Evolutionary conservation across 176 grass and related monocot genomes (phyloP).

Genomic region (Aegilops bicornis): DNA sequence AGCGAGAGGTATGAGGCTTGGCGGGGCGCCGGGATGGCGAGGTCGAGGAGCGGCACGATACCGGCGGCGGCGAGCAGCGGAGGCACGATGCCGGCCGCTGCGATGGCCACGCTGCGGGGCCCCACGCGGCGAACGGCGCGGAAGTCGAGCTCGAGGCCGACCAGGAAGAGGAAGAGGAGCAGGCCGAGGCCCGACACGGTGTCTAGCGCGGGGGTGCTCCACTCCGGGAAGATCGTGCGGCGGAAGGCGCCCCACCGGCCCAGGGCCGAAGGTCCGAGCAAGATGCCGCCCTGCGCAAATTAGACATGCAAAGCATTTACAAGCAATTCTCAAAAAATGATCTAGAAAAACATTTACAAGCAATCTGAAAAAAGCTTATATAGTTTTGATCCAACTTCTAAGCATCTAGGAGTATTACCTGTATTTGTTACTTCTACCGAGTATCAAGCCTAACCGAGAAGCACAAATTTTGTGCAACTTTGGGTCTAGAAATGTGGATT

Average conservation of each 20-base stretch:
- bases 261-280: slow-evolving; percentile 74
- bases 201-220: slow-evolving; percentile 72
- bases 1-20: slow-evolving; percentile 38
- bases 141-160: slow-evolving; percentile 81
- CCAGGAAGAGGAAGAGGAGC: slow-evolving; percentile 76
- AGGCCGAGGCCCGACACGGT: slow-evolving; percentile 74
- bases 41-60: slow-evolving; percentile 53
- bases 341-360: too few relatives aligned
- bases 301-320: neutral
- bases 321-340: too few relatives aligned
- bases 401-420: too few relatives aligned
- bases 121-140: slow-evolving; percentile 56
- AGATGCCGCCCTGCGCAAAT: slow-evolving; percentile 52
- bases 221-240: slow-evolving; percentile 60
- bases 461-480: too few relatives aligned
- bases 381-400: too few relatives aligned
- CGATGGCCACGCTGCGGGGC: slow-evolving; percentile 58
- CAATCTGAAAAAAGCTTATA: too few relatives aligned
- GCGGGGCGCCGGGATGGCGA: slow-evolving; percentile 32
- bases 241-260: slow-evolving; percentile 59
- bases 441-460: too few relatives aligned
- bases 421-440: too few relatives aligned
- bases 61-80: slow-evolving; percentile 57
- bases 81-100: slow-evolving; percentile 66
- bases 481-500: too few relatives aligned